Percentiles rank a stretch among this genome's conserved stretches.
phyloP scores from a whole-genome alignment of 1,284 basidiomycete genomes.

The Ustilago vetiveriae region DNA sequence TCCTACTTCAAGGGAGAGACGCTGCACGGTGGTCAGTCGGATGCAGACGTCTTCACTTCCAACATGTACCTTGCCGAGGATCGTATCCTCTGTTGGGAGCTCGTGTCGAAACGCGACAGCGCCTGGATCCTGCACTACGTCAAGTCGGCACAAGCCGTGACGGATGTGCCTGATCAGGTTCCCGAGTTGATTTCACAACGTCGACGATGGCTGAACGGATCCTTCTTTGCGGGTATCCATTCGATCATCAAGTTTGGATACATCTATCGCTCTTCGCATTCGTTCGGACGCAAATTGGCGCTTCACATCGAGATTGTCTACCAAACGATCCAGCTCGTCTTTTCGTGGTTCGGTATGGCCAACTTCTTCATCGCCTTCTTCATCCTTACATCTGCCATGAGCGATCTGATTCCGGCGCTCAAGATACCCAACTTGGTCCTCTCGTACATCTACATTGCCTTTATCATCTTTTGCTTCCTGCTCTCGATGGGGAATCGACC shows the following conservation, averaged over 20 bases:
- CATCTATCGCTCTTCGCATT: conserved; percentile 65
- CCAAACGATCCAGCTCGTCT: conserved; percentile 61
- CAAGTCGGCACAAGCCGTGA: conserved; percentile 62
- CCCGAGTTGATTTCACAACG: conserved; percentile 64
- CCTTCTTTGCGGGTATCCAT: conserved; percentile 65
- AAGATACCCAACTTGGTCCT: conserved; percentile 60
- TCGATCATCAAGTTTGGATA: conserved; percentile 66
- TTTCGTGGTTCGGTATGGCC: conserved; percentile 64
- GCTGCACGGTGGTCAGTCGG: conserved; percentile 68
- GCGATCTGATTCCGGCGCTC: conserved; percentile 49
- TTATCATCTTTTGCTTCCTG: conserved; percentile 65
- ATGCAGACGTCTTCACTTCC: conserved; percentile 63
- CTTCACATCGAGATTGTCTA: conserved; percentile 66
- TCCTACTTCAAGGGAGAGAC: conserved; percentile 93
- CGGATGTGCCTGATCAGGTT: conserved; percentile 62
- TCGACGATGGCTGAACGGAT: conserved; percentile 64
- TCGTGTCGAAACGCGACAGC: conserved; percentile 68
- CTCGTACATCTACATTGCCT: conserved; percentile 64
- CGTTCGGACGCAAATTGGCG: conserved; percentile 56
- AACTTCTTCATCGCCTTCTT: conserved; percentile 60
- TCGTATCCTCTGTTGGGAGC: conserved; percentile 64
- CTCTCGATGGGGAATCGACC: conserved; percentile 66
- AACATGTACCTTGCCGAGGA: conserved; percentile 66
- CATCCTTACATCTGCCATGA: conserved; percentile 60
- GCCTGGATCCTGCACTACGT: conserved; percentile 65